A percentile compares a stretch with the other conserved stretches of the same genome.
Conservation (phyloP, 257 asterid species). For the Ilex asprella region DNA sequence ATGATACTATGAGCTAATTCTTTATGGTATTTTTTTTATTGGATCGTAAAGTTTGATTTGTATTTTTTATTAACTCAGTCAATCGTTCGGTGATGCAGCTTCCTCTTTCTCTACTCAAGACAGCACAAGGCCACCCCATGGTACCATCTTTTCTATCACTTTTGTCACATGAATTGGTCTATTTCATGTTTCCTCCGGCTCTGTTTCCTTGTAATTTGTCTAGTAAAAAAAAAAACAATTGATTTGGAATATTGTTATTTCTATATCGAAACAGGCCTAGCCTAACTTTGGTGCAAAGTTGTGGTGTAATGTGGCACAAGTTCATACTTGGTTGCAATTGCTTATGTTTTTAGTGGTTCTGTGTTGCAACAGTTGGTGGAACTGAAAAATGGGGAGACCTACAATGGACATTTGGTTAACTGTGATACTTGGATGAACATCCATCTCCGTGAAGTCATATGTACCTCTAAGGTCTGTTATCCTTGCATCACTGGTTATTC, state of each 20-base stretch:
- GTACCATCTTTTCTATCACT: slow-evolving; percentile 21
- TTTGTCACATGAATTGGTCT: neutral
- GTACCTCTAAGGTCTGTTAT: slow-evolving; percentile 79
- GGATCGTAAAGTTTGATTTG: too few relatives aligned
- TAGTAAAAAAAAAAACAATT: too few relatives aligned
- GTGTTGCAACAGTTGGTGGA: slow-evolving; percentile 62
- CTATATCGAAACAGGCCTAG: too few relatives aligned
- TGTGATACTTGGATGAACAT: slow-evolving; percentile 99
- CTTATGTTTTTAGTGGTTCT: neutral
- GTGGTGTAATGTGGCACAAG: neutral
- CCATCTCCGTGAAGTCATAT: slow-evolving; percentile 97
- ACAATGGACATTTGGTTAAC: slow-evolving; percentile 92
- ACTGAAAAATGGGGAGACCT: slow-evolving; percentile 94
- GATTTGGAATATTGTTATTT: too few relatives aligned
- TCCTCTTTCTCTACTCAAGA: slow-evolving; percentile 89
- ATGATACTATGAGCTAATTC: neutral
- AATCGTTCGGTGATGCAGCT: slow-evolving; percentile 38
- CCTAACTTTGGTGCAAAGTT: neutral
- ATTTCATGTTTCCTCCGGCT: neutral
- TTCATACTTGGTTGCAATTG: neutral
- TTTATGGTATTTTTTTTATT: too few relatives aligned
- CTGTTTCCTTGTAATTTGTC: neutral
- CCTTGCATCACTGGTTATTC: neutral
- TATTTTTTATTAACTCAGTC: too few relatives aligned
- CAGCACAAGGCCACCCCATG: slow-evolving; percentile 97